Conservation (phyloP, 495 filamentous ascomycete genomes). For the Annulohypoxylon stygium region DNA sequence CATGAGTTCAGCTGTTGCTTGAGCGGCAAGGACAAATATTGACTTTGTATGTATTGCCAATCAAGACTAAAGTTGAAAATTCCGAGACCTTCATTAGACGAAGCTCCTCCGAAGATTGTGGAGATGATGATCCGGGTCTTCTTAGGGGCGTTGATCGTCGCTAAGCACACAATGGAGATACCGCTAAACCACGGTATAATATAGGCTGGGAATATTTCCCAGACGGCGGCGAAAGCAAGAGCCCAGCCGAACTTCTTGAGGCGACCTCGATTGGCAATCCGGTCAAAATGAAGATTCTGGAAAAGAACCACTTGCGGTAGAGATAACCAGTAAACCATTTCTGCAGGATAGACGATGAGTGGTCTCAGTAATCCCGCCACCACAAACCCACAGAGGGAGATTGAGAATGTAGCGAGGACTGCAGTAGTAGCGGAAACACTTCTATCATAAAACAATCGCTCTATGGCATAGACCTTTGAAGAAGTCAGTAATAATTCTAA, state of each 20-base stretch:
- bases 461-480: slow-evolving; percentile 23
- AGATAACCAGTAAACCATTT: slow-evolving; percentile 58
- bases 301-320: slow-evolving; percentile 50
- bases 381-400: slow-evolving; percentile 65
- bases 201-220: slow-evolving; percentile 69
- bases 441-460: slow-evolving; percentile 32
- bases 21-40: slow-evolving; percentile 49
- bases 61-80: slow-evolving; percentile 65
- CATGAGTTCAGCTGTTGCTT: slow-evolving; percentile 55
- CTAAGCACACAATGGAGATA: slow-evolving; percentile 69
- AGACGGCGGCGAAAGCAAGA: slow-evolving; percentile 59
- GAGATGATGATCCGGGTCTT: slow-evolving; percentile 62
- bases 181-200: slow-evolving; percentile 67
- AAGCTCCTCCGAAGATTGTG: slow-evolving; percentile 68
- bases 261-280: slow-evolving; percentile 53
- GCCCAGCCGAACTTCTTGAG: slow-evolving; percentile 58
- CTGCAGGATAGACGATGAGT: slow-evolving; percentile 66
- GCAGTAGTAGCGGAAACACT: slow-evolving; percentile 32
- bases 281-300: slow-evolving; percentile 58
- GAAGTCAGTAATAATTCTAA: not conserved
- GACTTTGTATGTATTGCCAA: slow-evolving; percentile 67
- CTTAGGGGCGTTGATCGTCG: slow-evolving; percentile 56
- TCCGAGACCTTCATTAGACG: slow-evolving; percentile 65
- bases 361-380: slow-evolving; percentile 66
- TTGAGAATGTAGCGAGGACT: slow-evolving; percentile 36